Base-by-base conservation (phyloP, 2,329 filamentous ascomycete genomes). In the Trichoderma sp. region DNA sequence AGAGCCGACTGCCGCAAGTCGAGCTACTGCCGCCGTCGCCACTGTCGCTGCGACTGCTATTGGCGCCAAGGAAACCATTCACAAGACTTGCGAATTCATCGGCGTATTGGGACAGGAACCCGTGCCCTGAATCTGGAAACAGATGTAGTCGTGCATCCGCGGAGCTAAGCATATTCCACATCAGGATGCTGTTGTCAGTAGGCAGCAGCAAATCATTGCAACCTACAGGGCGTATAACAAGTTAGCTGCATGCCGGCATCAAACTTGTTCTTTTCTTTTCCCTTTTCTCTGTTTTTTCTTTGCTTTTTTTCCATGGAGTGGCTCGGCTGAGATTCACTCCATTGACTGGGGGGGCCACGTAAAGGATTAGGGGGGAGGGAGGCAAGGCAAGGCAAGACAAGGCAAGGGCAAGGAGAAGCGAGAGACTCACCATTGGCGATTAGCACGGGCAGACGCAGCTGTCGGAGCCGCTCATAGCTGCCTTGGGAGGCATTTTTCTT, bases 371-470 rank as follows among this genome's bases (percentile, higher is more conserved):
- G 26, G 66, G 67, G 51, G 26, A 34, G 26, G 30, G 26, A n/a
- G n/a, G n/a, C n/a, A n/a, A n/a, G n/a, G n/a, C n/a, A n/a, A 49
- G n/a, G 43, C n/a, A 30, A 30, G 14, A n/a, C 26, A 26, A 43
- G n/a, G 39, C 16, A 30, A 39, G 13, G 16, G 59, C 63, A 43
- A 26, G 37, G 24, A 59, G 26, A 46, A 24, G 32, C 21, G 26
- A 39, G 30, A 26, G 54, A 72, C 78, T 73, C 73, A 80, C 79
- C 80, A 69, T 79, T 79, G n/a, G 77, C 77, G 64, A 81, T 77
- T 34, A 81, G 65, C 1, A 81, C 77, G 1, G 79, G 80, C 59
- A 81, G 71, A 34, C 70, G 70, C 34, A 82, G 73, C 72, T 78
- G 75, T 7, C 74, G 69, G 26, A 81, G 71, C 8, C 79, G 72